Evolutionary conservation across 2,329 filamentous ascomycete genomes (phyloP).

Genomic region (Fonsecaea monophora): DNA sequence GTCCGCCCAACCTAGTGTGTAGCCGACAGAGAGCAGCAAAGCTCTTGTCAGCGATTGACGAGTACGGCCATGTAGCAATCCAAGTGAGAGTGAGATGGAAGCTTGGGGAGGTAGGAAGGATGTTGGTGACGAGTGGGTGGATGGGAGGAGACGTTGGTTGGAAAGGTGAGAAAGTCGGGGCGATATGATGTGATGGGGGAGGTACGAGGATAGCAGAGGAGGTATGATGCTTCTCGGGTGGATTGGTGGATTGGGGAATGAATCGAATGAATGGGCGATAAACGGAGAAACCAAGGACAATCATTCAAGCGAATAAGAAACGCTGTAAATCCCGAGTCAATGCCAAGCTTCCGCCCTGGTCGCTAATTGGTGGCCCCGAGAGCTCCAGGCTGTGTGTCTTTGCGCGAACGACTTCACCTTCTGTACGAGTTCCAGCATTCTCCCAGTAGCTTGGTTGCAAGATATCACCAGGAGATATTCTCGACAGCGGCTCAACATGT

Average conservation of each 20-base stretch:
- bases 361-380: constrained; percentile 1
- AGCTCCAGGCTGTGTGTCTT: constrained; percentile 5
- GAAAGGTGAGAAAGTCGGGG: constrained; percentile 7
- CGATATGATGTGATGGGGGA: constrained; percentile 18
- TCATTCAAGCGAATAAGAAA: constrained; percentile 14
- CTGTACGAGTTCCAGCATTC: background rate
- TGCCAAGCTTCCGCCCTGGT: constrained; percentile 18
- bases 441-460: background rate
- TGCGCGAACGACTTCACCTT: constrained; percentile 8
- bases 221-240: constrained; percentile 11
- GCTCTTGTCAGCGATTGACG: constrained; percentile 34
- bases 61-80: constrained; percentile 27
- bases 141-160: background rate
- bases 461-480: constrained; percentile 24
- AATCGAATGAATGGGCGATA: constrained; percentile 22
- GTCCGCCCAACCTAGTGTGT: constrained; percentile 36
- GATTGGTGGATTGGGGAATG: constrained; percentile 1
- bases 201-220: too few species aligned
- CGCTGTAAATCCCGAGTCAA: constrained; percentile 14
- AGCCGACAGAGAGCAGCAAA: constrained; percentile 29
- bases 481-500: constrained; percentile 60
- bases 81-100: background rate
- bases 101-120: background rate
- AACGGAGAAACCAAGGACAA: constrained; percentile 17
- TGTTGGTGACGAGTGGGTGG: background rate